Conservation (phyloP, 148 eudicot genomes). For the Tetragonia tetragonoides region DNA sequence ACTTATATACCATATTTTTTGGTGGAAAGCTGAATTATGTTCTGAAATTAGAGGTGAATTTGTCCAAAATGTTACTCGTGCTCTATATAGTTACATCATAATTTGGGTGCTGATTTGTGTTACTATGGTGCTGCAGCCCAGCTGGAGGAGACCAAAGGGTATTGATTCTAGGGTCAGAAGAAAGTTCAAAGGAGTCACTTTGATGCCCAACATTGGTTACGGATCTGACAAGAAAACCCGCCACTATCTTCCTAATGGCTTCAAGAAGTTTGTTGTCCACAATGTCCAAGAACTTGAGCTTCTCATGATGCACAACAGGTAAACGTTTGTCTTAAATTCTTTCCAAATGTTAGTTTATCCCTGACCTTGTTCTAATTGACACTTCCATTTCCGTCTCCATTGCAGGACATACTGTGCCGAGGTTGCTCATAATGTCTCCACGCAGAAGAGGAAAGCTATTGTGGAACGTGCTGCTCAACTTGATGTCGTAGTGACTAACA, state of each 20-base stretch:
- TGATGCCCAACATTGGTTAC: slow-evolving; percentile 43
- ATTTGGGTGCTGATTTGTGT: neutral
- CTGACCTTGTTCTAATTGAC: neutral
- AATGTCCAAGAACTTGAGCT: slow-evolving; percentile 36
- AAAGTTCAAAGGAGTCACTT: slow-evolving; percentile 28
- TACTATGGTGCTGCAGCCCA: slow-evolving; percentile 8
- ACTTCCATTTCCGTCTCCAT: neutral
- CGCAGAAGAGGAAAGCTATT: slow-evolving; percentile 24
- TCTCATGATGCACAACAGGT: slow-evolving; percentile 43
- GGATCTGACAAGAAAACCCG: slow-evolving; percentile 33
- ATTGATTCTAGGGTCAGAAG: slow-evolving; percentile 27
- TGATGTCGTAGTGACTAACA: slow-evolving; percentile 27
- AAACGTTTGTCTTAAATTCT: neutral
- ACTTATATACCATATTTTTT: too few relatives aligned
- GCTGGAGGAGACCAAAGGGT: slow-evolving; percentile 33
- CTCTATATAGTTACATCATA: neutral
- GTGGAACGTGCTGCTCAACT: slow-evolving; percentile 30
- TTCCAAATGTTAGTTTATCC: neutral
- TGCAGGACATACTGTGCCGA: slow-evolving; percentile 27
- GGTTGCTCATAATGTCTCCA: slow-evolving; percentile 26
- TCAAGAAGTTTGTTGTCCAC: slow-evolving; percentile 43
- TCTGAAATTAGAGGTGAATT: too few relatives aligned
- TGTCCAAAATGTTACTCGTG: too few relatives aligned
- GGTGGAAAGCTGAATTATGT: too few relatives aligned
- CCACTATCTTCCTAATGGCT: slow-evolving; percentile 37